Conservation (phyloP, 2,329 filamentous ascomycete genomes). For the Alternaria ethzedia region DNA sequence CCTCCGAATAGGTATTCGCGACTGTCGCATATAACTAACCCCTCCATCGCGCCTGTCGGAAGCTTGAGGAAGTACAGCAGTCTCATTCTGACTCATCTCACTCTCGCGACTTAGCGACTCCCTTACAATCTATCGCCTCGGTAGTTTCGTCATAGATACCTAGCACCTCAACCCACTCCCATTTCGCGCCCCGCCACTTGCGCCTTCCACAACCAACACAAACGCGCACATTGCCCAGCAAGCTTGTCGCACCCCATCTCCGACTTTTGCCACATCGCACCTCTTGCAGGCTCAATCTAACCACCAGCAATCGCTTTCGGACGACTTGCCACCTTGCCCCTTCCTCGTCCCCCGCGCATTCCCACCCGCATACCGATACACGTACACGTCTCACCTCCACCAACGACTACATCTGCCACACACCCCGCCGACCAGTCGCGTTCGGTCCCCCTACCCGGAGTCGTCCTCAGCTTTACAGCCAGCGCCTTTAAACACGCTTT, state of each 20-base stretch:
- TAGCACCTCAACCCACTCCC: constrained; percentile 23
- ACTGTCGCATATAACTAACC: constrained; percentile 16
- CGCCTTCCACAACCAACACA: constrained; percentile 4
- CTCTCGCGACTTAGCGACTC: constrained; percentile 15
- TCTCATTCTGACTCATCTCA: constrained; percentile 19
- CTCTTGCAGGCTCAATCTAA: background rate
- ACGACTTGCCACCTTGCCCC: constrained; percentile 20
- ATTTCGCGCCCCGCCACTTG: constrained; percentile 14
- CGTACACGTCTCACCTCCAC: background rate
- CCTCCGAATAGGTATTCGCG: constrained; percentile 13
- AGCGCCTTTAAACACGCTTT: constrained; percentile 91
- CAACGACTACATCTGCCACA: constrained; percentile 17
- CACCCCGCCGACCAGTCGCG: constrained; percentile 31
- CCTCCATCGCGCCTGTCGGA: constrained; percentile 9
- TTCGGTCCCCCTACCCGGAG: constrained; percentile 37
- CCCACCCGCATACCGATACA: background rate
- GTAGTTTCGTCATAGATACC: constrained; percentile 41
- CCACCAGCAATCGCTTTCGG: constrained; percentile 3
- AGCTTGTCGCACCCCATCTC: background rate
- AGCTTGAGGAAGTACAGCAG: constrained; percentile 15
- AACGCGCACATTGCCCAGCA: constrained; percentile 1
- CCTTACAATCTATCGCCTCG: constrained; percentile 32
- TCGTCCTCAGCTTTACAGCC: constrained; percentile 57
- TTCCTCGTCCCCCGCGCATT: constrained; percentile 5
- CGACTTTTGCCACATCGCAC: background rate